phyloP scores from a whole-genome alignment of 176 grass and related monocot species.

The Elaeis guineensis region DNA sequence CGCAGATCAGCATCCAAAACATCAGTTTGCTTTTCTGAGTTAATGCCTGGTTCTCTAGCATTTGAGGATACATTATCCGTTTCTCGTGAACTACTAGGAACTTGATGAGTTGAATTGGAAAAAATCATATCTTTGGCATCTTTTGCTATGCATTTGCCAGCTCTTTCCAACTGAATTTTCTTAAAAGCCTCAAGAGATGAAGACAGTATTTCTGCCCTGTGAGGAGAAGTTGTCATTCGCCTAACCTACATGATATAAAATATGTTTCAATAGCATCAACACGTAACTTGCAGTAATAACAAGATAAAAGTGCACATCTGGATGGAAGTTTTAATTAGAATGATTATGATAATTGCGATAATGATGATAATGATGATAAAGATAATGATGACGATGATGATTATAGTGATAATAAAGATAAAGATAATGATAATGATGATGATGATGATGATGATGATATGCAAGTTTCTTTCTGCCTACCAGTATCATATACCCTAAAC shows the following conservation, averaged over 20 bases:
- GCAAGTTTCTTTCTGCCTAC: no score
- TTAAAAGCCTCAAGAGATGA: conserved; percentile 97
- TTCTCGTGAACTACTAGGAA: conserved; percentile 24
- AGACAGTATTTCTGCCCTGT: conserved; percentile 98
- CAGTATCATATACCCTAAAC: no score
- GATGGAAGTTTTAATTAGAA: no score
- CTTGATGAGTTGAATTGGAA: conserved; percentile 39
- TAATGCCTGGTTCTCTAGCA: conserved; percentile 10
- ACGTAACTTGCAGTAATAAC: no score
- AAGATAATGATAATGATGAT: no score
- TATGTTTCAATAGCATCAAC: no score
- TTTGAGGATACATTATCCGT: conserved; percentile 29
- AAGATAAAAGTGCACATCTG: no score
- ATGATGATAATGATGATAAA: no score
- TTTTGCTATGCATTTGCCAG: conserved; percentile 55
- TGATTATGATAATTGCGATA: no score
- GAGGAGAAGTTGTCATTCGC: conserved; percentile 92
- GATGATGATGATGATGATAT: no score
- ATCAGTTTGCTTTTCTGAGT: conserved; percentile 16
- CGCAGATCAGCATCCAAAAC: conserved; percentile 9
- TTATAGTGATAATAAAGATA: no score
- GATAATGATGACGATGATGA: no score
- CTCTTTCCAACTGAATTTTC: conserved; percentile 83
- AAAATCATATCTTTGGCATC: conserved; percentile 29
- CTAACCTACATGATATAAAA: conserved; percentile 54